Base-by-base conservation (phyloP, 148 eudicot species). In the Cornus controversa region DNA sequence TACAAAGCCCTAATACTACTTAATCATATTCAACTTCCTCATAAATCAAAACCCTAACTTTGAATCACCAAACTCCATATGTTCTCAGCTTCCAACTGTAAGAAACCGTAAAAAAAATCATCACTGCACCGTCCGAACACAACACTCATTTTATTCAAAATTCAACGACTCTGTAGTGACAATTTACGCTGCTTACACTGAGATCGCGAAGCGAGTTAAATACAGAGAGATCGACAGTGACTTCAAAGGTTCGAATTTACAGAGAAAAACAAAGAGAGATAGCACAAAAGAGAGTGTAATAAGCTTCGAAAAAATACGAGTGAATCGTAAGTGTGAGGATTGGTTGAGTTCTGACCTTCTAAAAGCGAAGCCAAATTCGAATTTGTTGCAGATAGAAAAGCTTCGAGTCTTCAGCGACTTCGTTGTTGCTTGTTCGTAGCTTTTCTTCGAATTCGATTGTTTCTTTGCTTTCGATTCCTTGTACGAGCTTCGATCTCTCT, bases 51-150 rank as follows among this genome's bases (percentile, higher is more conserved):
- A 71, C 34, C 74, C 62, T 5, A 86, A 27, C 54, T 80, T 67
- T 74, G 70, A 76, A 63, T 66, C 84, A 77, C 77, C 79, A 60
- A 75, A 71, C 73, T 68, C 82, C 70, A 71, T 25, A 18, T 81
- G 53, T 73, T 79, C 70, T 74, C 80, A 68, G 74, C 84, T 80
- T 76, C 83, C 85, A 83, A 84, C 87, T 80, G 88, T 83, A 80
- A 83, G 85, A 40, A 79, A 79, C 80, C 75, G 72, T 54, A 9
- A 80, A 70, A 82, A 40, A 6, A 40, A 40, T 76, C 82, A 78
- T 57, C 77, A 83, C 66, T 75, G 68, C 70, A 76, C 79, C 71
- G 80, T 78, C 8, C 75, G 68, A 85, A 40, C 45, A 83, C 74
- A 79, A 69, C 80, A 81, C 77, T 69, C 85, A 83, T 83, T 78